Conservation (phyloP, 2,329 filamentous ascomycete genomes). For the Apiospora rasikravindrae region DNA sequence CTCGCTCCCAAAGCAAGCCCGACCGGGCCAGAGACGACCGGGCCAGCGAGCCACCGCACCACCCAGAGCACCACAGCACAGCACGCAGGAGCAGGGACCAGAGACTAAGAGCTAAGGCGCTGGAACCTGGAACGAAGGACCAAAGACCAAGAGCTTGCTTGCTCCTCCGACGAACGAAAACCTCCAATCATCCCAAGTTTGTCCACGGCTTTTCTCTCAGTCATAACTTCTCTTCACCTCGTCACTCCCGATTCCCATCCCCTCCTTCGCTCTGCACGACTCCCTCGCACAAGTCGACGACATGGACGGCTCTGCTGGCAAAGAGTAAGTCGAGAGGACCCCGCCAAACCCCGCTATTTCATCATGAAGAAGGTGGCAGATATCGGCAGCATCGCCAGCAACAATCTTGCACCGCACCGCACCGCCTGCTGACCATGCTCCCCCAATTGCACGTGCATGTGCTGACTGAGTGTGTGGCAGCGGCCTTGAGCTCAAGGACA, state of each 20-base stretch:
- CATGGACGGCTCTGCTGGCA: slow-evolving; percentile 34
- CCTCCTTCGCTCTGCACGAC: not conserved
- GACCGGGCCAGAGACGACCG: not conserved
- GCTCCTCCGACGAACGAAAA: slow-evolving; percentile 8
- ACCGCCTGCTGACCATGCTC: not conserved
- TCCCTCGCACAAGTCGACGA: slow-evolving; percentile 14
- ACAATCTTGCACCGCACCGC: not conserved
- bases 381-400: not conserved
- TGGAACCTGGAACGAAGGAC: not conserved
- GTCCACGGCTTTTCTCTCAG: slow-evolving; percentile 9
- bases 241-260: not conserved
- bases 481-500: slow-evolving; percentile 94
- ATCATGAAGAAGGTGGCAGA: slow-evolving; percentile 26
- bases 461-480: slow-evolving; percentile 47
- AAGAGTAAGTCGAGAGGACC: slow-evolving; percentile 39
- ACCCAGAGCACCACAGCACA: not conserved
- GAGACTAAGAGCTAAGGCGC: not conserved
- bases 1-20: not conserved
- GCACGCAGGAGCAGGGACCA: not conserved
- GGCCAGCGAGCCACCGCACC: not conserved
- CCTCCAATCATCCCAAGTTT: slow-evolving; percentile 6
- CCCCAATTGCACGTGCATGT: not conserved
- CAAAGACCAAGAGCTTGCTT: not conserved
- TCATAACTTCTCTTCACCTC: not conserved
- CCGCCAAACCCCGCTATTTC: slow-evolving; percentile 40